Base-by-base conservation (phyloP, 2,329 filamentous ascomycete species). In the Alternaria dauci region DNA sequence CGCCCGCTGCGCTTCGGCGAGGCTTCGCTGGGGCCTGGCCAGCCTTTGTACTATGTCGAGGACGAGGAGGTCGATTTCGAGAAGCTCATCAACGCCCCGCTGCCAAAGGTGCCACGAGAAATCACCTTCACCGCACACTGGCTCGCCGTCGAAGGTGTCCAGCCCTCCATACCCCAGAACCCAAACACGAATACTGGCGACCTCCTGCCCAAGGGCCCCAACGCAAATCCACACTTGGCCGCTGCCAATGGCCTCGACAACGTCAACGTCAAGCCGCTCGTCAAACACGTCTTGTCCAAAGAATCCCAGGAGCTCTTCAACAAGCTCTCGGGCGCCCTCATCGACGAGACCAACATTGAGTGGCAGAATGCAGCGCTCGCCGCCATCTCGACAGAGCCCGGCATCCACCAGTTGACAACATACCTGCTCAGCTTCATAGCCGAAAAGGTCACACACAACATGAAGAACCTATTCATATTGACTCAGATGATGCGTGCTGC, bases 21-120 rank as follows among this genome's bases (percentile, higher is more conserved):
- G 80, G 95, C 95, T 3, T 96, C 92, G 59, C 83, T 99, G 62
- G 95, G 95, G 0, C 93, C 94, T 14, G 94, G 94, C 9, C 95
- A 99, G 80, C 93, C 94, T 54, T 83, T 99, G 23, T 99, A 94
- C 80, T 99, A 99, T 77, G 91, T 99, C 38, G 95, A 99, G 75
- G 95, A 99, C 77, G 95, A 99, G 76, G 95, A 99, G 82, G 90
- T 98, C 55, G 95, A 99, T 79, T 98, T 99, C 76, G 95, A 99
- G 82, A 98, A 98, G 83, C 84, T 99, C 68, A 97, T 99, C 77
- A 99, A 99, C 81, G 93, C 93, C 66, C 92, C 95, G 5, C 81
- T 99, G 68, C 95, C 95, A 26, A 97, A 96, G 79, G 94, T 99
- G 30, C 95, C 95, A 34, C 86, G 94, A 51, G 95, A 99, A 78